Base-by-base conservation (phyloP, 2,329 filamentous ascomycete genomes). In the Fusarium pilosicola region DNA sequence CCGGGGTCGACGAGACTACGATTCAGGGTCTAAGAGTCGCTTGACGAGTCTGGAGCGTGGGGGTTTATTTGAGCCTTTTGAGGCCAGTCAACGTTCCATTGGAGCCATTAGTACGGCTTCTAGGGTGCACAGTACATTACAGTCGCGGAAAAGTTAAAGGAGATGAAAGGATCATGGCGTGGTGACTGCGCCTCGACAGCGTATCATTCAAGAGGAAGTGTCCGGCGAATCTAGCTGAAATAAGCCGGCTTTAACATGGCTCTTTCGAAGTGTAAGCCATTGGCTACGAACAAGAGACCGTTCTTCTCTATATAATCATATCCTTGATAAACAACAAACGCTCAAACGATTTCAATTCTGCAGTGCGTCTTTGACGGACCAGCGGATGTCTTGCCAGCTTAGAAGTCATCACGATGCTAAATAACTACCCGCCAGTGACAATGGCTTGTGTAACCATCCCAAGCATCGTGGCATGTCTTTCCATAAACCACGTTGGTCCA, bases 1-100 rank as follows among this genome's bases (percentile, higher is more conserved):
- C 75, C 51, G 76, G 74, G 72, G 75, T 76, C 64, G 58, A 68
- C 32, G 48, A 61, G 60, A 61, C 62, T 63, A 45, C 66, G 60
- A 61, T 65, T 60, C 62, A 71, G 65, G 61, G 54, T 60, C 62
- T 72, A 32, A 24, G 62, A 71, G 62, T 56, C 46, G 26, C 61
- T 64, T 67, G 56, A 46, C 32, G 48, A 64, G 42, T 69, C 34
- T 73, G 39, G 46, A 48, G 42, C 58, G 71, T 77, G 74, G 75
- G 75, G 75, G 71, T 32, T 64, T 32, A 61, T 42, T 55, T 52
- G 30, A 52, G 32, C 49, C 51, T 51, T 71, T 66, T 69, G 45
- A 58, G 56, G 63, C 42, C 61, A 71, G 59, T 62, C 48, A 42
- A 45, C 46, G 39, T 45, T 32, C 15, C 52, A 54, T 58, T 57